Base-by-base conservation (phyloP, 139 green algal genomes). In the Chlamydomonas sp. region DNA sequence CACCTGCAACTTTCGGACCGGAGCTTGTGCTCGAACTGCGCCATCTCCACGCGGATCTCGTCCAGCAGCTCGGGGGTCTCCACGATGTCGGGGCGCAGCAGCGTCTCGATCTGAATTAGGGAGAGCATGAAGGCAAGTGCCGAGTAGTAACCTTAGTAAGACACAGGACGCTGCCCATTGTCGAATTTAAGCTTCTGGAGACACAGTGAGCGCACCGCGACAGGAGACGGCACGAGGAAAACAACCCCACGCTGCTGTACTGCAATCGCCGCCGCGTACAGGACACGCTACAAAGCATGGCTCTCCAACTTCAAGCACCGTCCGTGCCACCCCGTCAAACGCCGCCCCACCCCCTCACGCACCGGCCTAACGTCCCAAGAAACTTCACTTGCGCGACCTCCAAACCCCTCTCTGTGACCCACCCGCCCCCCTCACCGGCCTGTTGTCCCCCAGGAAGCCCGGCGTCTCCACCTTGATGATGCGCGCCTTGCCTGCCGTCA, bases 91-190 rank as follows among this genome's bases (percentile, higher is more conserved):
- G 63, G 69, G 7, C 72, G 87, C 18, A 91, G 15, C 31, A 93
- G 8, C 76, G 87, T 83, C 17, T 91, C 90, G 49, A 91, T 77
- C 90, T 93, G 90, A 1, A 16, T 1, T 8, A 17, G 75, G 75
- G 64, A 69, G 64, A 69, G 10, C 9, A 12, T 9, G 64, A 12
- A 12, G 10, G 64, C 9, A 12, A 12, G 64, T 12, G 64, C 31
- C 9, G 64, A 69, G 64, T 9, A 69, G 64, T 69, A 69, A 12
- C 0, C 8, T 9, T 0, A 69, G 64, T 9, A 12, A 9, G 9
- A 69, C 9, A 9, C 10, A 69, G 64, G 64, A 9, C 9, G 73
- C 69, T 77, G 5, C 71, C 20, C 20, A 20, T 20, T 20, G 71
- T 14, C 15, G 16, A 17, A 31, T 0, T 49, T 49, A 71, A 10